Evolutionary conservation across 164 flowering plant species (phyloP).

Genomic region (Vitis vinifera): ASM3070453v1 NC_081809.1:21601501-21602000

Average conservation of each 20-base stretch:
- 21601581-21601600: not conserved
- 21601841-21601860: not conserved
- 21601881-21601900: too few relatives aligned
- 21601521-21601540: constrained; percentile 18
- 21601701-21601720: constrained; percentile 6
- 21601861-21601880: not conserved
- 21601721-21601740: constrained; percentile 3
- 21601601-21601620: constrained; percentile 1
- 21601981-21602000: too few relatives aligned
- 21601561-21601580: not conserved
- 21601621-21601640: constrained; percentile 18
- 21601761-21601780: not conserved
- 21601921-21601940: too few relatives aligned
- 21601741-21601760: constrained; percentile 5
- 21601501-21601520: constrained; percentile 6
- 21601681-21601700: not conserved
- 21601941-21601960: too few relatives aligned
- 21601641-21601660: constrained; percentile 12
- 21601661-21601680: not conserved
- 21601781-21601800: too few relatives aligned
- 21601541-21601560: constrained; percentile 15
- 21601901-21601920: too few relatives aligned
- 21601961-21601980: too few relatives aligned
- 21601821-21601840: not conserved
- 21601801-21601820: not conserved